Evolutionary conservation across 805 yeast species (phyloP), one percentile per base, ranked within the genome.

Genomic region (Starmera pachycereana): DNA sequence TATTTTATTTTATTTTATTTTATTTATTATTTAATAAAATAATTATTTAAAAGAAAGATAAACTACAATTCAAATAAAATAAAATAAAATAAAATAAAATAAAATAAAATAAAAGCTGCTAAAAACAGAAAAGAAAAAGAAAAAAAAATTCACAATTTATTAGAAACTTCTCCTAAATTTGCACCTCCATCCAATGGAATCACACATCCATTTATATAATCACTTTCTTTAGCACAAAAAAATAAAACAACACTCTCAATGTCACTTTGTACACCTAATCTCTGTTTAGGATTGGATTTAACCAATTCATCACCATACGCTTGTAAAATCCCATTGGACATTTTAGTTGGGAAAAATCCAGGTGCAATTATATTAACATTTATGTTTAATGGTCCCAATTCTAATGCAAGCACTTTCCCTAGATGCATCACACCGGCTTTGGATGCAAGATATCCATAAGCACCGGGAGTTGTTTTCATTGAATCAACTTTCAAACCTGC

Each of bases 381-480:
- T 51, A 81, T 72, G 60, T 81, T 73, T 35, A 67, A 62, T 6
- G 79, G 81, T 2, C 84, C 88, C 50, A 82, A 66, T 52, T 78
- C 81, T 33, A 72, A 57, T 3, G 89, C 83, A 49, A 81, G 67
- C 42, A 68, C 60, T 57, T 74, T 76, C 28, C 81, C 79, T 57
- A 81, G 52, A 54, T 81, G 89, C 42, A 76, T 71, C 5, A 82
- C 78, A 34, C 84, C 89, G 4, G 88, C 84, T 57, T 81, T 81
- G 33, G 88, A 79, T 13, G 88, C 82, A 35, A 71, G 53, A 58
- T 81, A 81, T 7, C 89, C 89, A 50, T 76, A 82, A 8, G 81
- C 71, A 18, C 69, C 68, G 10, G 79, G 69, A 29, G 69, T 68
- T 41, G 63, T 63, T 4, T 49, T 51, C 35, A 47, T 33, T 4